phyloP scores from a whole-genome alignment of 306 rosid genomes.

The Morella rubra region DNA sequence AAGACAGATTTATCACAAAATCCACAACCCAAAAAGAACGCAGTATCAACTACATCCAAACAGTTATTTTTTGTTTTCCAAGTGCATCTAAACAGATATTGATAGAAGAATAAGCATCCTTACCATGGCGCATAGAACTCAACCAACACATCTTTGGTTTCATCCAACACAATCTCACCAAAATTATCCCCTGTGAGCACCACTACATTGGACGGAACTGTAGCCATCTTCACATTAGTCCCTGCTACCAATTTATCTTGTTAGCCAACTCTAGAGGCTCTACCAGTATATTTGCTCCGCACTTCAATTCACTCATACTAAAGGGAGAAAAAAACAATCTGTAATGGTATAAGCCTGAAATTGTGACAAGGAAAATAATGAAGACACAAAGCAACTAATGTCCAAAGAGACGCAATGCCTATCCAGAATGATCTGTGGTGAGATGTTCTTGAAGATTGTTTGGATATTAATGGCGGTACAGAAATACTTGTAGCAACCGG shows the following conservation, averaged over 20 bases:
- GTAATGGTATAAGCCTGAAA: background rate
- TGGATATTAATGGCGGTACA: background rate
- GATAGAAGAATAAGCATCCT: slow-evolving; percentile 14
- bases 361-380: background rate
- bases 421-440: background rate
- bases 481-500: background rate
- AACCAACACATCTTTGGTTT: slow-evolving; percentile 83
- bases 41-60: slow-evolving; percentile 13
- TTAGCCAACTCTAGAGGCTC: slow-evolving; percentile 20
- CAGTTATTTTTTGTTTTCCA: background rate
- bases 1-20: slow-evolving; percentile 6
- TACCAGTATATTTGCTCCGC: background rate
- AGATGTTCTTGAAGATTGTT: background rate
- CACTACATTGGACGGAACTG: slow-evolving; percentile 66
- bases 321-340: slow-evolving; percentile 12
- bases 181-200: slow-evolving; percentile 69
- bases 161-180: slow-evolving; percentile 71
- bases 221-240: slow-evolving; percentile 81
- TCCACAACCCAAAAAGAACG: background rate
- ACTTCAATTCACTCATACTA: background rate
- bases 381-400: background rate
- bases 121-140: slow-evolving; percentile 99
- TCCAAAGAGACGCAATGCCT: background rate
- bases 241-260: slow-evolving; percentile 46
- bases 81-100: slow-evolving; percentile 5